Evolutionary conservation across 2,329 filamentous ascomycete species (phyloP).

Genomic region (Ophiostoma ips): DNA sequence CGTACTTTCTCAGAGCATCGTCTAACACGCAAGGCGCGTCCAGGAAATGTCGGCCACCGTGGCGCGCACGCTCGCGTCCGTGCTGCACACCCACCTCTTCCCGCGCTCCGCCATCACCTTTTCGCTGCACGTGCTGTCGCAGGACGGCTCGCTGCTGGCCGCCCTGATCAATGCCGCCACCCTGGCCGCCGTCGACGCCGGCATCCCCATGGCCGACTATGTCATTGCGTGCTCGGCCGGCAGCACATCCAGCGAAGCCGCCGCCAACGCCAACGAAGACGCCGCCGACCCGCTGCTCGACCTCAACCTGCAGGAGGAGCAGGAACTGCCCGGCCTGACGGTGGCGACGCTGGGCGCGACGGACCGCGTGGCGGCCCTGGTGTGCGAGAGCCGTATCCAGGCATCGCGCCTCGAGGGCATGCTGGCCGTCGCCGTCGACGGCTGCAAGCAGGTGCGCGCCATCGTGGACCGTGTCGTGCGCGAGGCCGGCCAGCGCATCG

Average conservation of each 20-base stretch:
- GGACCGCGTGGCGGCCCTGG: conserved; percentile 63
- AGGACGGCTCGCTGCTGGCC: conserved; percentile 82
- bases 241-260: conserved; percentile 52
- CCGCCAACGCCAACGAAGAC: conserved; percentile 51
- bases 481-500: conserved; percentile 51
- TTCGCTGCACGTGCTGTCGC: conserved; percentile 71
- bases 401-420: conserved; percentile 73
- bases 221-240: conserved; percentile 80
- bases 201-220: conserved; percentile 89
- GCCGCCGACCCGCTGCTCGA: conserved; percentile 65
- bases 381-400: conserved; percentile 84
- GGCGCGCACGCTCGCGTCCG: conserved; percentile 58
- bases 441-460: conserved; percentile 71
- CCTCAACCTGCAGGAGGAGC: conserved; percentile 65
- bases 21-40: conserved; percentile 37
- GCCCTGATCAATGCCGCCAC: conserved; percentile 85
- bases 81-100: conserved; percentile 76
- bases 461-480: conserved; percentile 72
- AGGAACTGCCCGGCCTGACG: conserved; percentile 79
- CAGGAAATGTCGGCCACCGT: conserved; percentile 72
- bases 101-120: conserved; percentile 76
- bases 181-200: conserved; percentile 83
- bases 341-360: conserved; percentile 63
- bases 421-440: conserved; percentile 83
- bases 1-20: background rate